phyloP scores from a whole-genome alignment of 108 stramenopile species.

The Mediolabrus comicus region DNA sequence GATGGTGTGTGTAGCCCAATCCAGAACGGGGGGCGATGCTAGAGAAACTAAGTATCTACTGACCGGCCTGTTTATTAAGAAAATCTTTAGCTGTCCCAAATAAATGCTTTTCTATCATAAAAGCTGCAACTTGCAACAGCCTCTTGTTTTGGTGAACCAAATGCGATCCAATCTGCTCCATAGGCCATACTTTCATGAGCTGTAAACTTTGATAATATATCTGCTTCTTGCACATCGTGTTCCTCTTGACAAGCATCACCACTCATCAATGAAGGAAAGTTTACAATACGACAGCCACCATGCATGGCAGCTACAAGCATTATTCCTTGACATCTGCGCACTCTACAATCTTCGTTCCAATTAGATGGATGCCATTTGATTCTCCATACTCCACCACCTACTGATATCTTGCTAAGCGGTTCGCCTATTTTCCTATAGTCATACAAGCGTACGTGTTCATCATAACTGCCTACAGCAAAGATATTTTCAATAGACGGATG shows the following conservation, averaged over 20 bases:
- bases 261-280: conserved; percentile 25
- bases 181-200: conserved; percentile 87
- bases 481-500: conserved; percentile 56
- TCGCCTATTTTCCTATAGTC: conserved; percentile 55
- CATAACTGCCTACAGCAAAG: conserved; percentile 79
- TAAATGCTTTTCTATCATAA: conserved; percentile 68
- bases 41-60: background rate
- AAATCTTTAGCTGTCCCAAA: conserved; percentile 50
- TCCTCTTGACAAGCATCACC: background rate
- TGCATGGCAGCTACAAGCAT: conserved; percentile 86
- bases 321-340: conserved; percentile 3
- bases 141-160: conserved; percentile 20
- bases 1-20: conserved; percentile 86
- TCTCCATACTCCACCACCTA: conserved; percentile 87
- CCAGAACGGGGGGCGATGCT: conserved; percentile 76
- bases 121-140: conserved; percentile 84
- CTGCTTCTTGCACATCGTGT: conserved; percentile 9
- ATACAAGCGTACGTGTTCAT: conserved; percentile 70
- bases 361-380: conserved; percentile 81
- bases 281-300: conserved; percentile 74
- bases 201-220: conserved; percentile 51
- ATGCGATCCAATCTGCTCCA: conserved; percentile 81
- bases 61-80: background rate
- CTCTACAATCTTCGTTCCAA: conserved; percentile 12
- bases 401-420: conserved; percentile 19